These are phyloP conservation scores for Trichocladium uniseriatum DNA, from an alignment of 495 filamentous ascomycete species.

Conservation along the genomic window DNA sequence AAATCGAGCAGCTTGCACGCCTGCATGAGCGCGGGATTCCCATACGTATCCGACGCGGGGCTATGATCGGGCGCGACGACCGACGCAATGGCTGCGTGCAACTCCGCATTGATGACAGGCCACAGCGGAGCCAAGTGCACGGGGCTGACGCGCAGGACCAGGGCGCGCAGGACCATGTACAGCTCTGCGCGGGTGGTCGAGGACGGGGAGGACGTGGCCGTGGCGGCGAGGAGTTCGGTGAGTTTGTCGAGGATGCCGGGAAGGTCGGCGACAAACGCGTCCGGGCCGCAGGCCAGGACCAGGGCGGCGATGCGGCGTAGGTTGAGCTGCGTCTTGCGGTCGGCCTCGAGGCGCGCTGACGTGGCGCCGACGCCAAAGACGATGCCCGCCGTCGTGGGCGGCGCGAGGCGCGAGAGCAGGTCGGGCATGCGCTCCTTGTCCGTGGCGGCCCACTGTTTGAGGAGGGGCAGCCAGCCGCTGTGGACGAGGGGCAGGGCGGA, in stretches of 20 bases:
- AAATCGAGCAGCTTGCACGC: constrained; percentile 87
- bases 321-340: constrained; percentile 86
- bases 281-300: constrained; percentile 59
- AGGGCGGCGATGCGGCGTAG: constrained; percentile 73
- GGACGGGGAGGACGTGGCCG: constrained; percentile 80
- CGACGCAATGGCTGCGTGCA: constrained; percentile 73
- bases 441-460: constrained; percentile 69
- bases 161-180: constrained; percentile 76
- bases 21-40: constrained; percentile 65
- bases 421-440: constrained; percentile 88
- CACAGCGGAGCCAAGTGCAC: constrained; percentile 75
- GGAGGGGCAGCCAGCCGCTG: constrained; percentile 67
- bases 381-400: constrained; percentile 90
- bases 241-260: constrained; percentile 69
- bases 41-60: constrained; percentile 57
- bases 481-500: constrained; percentile 56
- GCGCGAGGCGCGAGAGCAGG: constrained; percentile 62
- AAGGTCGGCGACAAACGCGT: constrained; percentile 72
- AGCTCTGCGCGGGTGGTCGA: constrained; percentile 81
- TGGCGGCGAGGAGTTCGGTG: constrained; percentile 78
- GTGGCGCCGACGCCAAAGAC: constrained; percentile 96
- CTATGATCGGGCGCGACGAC: constrained; percentile 59
- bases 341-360: constrained; percentile 86
- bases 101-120: constrained; percentile 80
- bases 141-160: constrained; percentile 65